Conservation (phyloP, 2,329 filamentous ascomycete species). For the Leptosphaerulina australis region DNA sequence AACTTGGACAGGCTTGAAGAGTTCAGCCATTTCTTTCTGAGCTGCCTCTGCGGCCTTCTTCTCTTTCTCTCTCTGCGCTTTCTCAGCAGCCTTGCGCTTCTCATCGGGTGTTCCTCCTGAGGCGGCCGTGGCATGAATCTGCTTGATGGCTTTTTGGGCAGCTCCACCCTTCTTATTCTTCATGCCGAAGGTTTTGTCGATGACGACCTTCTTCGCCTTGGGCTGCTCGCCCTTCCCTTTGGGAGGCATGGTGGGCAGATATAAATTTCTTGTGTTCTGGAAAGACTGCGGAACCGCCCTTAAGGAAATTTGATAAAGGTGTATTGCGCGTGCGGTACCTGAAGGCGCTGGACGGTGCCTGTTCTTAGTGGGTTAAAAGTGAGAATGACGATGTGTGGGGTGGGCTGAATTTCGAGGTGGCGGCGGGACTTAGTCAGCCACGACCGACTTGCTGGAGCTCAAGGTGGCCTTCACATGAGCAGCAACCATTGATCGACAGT, state of each 20-base stretch:
- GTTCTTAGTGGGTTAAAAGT: slow-evolving; percentile 36
- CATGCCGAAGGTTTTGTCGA: slow-evolving; percentile 99
- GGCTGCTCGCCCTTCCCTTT: slow-evolving; percentile 60
- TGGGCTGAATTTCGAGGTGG: slow-evolving; percentile 29
- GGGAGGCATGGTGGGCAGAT: slow-evolving; percentile 68
- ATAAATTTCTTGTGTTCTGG: background rate
- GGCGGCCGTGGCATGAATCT: slow-evolving; percentile 71
- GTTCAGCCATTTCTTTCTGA: slow-evolving; percentile 75
- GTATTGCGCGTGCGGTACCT: slow-evolving; percentile 21
- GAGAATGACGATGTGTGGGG: slow-evolving; percentile 47
- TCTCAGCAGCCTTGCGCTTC: slow-evolving; percentile 76
- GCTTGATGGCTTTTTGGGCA: slow-evolving; percentile 88
- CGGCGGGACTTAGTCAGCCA: slow-evolving; percentile 19
- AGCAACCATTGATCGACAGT: slow-evolving; percentile 10
- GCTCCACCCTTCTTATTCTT: slow-evolving; percentile 98
- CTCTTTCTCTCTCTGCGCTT: slow-evolving; percentile 74
- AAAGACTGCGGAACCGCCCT: slow-evolving; percentile 20
- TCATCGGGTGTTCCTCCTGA: slow-evolving; percentile 75
- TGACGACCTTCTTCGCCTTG: slow-evolving; percentile 68
- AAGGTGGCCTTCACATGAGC: slow-evolving; percentile 33
- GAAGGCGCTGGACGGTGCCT: slow-evolving; percentile 21
- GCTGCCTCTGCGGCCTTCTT: slow-evolving; percentile 90
- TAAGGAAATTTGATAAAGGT: slow-evolving; percentile 6
- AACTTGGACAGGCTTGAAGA: slow-evolving; percentile 92
- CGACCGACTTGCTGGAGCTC: slow-evolving; percentile 20